Evolutionary conservation across 2,329 filamentous ascomycete genomes (phyloP).

Genomic region (Apiospora koreana): DNA sequence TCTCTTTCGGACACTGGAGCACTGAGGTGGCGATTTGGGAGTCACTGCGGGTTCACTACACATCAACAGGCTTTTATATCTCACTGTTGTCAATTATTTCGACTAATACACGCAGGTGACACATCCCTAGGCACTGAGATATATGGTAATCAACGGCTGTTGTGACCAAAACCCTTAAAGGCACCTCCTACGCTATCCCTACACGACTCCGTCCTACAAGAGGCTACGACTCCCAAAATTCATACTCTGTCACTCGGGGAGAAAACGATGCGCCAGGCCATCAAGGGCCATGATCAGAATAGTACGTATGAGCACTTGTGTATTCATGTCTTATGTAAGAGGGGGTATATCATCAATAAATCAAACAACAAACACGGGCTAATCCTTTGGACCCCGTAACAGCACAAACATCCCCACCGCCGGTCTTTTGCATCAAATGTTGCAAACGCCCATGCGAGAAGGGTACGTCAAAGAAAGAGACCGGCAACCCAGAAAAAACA

Average conservation of each 20-base stretch:
- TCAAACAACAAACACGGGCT: neutral
- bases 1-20: too few relatives aligned
- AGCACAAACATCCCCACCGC: neutral
- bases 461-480: neutral
- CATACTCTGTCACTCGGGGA: neutral
- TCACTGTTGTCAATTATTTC: neutral
- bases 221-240: neutral
- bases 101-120: neutral
- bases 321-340: neutral
- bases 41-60: neutral
- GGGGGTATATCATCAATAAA: constrained; percentile 5
- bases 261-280: neutral
- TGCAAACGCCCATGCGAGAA: neutral
- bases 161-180: too few relatives aligned
- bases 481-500: neutral
- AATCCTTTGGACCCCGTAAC: neutral
- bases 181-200: neutral
- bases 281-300: neutral
- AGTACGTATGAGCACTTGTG: neutral
- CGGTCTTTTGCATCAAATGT: neutral
- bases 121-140: neutral
- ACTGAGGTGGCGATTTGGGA: too few relatives aligned
- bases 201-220: neutral
- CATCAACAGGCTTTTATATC: too few relatives aligned
- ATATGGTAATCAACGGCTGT: neutral